Base-by-base conservation (phyloP, 1,139 yeast genomes). In the Zygoascus sp. region DNA sequence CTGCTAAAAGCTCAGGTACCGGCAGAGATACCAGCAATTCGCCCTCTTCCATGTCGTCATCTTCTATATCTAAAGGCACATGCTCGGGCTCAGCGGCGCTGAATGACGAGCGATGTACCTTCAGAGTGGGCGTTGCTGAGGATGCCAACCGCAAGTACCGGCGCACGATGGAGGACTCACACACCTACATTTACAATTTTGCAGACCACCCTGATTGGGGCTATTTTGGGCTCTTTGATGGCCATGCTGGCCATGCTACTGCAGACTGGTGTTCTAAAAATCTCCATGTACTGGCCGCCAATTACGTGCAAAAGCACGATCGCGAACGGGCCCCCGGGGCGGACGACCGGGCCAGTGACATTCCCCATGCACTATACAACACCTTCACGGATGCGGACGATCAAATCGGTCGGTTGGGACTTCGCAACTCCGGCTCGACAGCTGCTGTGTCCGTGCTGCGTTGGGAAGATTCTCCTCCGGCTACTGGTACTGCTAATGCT, bases 241-340 rank as follows among this genome's bases (percentile, higher is more conserved):
- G 99, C 11, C 99, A 92, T 67, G 98, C 97, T 2, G 99, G 99
- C 15, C 80, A 82, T 52, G 88, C 81, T 55, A 83, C 95, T 8
- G 96, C 98, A 1, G 80, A 94, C 57, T 92, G 96, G 95, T 89
- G 97, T 68, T 95, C 97, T 0, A 83, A 88, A 53, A 80, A 86
- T 58, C 68, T 92, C 52, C 97, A 92, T 64, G 65, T 73, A n/a
- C 62, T 82, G 44, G 64, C 85, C 44, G 85, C 79, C 50, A 73
- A 72, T 40, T 78, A 75, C 52, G 75, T 85, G 16, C 49, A 62
- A 48, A 56, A 58, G 19, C 62, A 66, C 30, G 58, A 51, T 32
- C 28, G 41, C 35, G 49, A 45, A 9, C 42, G 67, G 58, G 43
- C 50, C 45, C 39, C 39, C 3, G 39, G 25, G 11, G 13, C 25